Conservation (phyloP, 164 flowering plant genomes). For the Malania oleifera region DNA sequence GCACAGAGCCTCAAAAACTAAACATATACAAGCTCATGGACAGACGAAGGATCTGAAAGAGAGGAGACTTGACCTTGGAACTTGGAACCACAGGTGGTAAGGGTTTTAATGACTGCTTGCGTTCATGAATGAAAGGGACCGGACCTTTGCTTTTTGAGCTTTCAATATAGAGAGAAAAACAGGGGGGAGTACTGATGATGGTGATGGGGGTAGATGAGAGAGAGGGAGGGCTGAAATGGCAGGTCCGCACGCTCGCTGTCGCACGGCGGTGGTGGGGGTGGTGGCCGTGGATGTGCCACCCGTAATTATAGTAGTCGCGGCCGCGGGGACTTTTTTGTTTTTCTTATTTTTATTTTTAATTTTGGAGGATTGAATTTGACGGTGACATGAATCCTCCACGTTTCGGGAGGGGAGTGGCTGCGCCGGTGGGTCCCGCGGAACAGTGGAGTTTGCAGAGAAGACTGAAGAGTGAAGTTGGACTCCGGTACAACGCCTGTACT, state of each 20-base stretch:
- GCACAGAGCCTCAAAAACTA: no score
- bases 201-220: background rate
- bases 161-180: background rate
- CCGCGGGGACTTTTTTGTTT: no score
- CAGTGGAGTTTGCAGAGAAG: no score
- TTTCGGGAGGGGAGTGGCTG: constrained; percentile 5
- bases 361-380: background rate
- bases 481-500: no score
- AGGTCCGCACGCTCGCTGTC: constrained; percentile 13
- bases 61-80: background rate
- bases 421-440: no score
- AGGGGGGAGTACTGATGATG: no score
- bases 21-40: no score
- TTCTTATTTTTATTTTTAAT: no score
- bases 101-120: background rate
- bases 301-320: no score
- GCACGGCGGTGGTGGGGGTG: no score
- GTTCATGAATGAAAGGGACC: constrained; percentile 10
- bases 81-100: background rate
- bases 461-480: no score
- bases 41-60: background rate
- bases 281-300: no score
- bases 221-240: background rate
- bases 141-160: constrained; percentile 13
- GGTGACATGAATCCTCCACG: constrained; percentile 12